Evolutionary conservation across 306 rosid genomes (phyloP).

Genomic region (Rosa multiflora): DNA sequence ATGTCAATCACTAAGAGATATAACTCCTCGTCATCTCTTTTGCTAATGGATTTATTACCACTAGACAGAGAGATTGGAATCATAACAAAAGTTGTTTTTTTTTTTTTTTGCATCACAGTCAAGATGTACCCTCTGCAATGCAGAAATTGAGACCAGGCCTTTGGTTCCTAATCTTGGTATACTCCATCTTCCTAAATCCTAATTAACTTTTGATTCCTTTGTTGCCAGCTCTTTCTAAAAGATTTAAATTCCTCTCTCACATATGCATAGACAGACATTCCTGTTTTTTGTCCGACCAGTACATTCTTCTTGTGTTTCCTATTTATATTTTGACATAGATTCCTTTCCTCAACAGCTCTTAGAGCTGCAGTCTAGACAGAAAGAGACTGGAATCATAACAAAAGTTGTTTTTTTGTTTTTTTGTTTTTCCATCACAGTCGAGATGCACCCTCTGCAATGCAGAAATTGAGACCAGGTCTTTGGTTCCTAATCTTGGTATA

Average conservation of each 20-base stretch:
- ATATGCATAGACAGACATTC: conserved; percentile 4
- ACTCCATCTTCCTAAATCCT: conserved; percentile 26
- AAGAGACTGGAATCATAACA: too few species aligned
- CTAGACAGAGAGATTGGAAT: conserved; percentile 41
- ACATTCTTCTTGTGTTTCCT: conserved; percentile 2
- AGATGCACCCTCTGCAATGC: conserved; percentile 84
- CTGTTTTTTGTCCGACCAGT: conserved; percentile 1
- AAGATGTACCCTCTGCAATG: conserved; percentile 82
- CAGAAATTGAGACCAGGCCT: conserved; percentile 71
- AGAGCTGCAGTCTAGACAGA: conserved; percentile 99
- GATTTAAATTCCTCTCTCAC: neutral
- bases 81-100: conserved; percentile 45
- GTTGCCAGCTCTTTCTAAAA: neutral
- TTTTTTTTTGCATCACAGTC: conserved; percentile 68
- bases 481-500: conserved; percentile 85
- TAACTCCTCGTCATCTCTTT: conserved; percentile 19
- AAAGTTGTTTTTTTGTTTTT: too few species aligned
- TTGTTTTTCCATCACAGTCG: conserved; percentile 73
- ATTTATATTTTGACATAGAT: conserved; percentile 16
- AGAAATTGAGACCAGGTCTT: conserved; percentile 70
- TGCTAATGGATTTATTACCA: conserved; percentile 34
- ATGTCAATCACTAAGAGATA: neutral
- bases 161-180: conserved; percentile 85
- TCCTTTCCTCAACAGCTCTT: conserved; percentile 61
- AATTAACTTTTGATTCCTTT: neutral